These are phyloP conservation scores for Kodamaea sp. DNA, from an alignment of 1,139 yeast species.

Conservation along the genomic window DNA sequence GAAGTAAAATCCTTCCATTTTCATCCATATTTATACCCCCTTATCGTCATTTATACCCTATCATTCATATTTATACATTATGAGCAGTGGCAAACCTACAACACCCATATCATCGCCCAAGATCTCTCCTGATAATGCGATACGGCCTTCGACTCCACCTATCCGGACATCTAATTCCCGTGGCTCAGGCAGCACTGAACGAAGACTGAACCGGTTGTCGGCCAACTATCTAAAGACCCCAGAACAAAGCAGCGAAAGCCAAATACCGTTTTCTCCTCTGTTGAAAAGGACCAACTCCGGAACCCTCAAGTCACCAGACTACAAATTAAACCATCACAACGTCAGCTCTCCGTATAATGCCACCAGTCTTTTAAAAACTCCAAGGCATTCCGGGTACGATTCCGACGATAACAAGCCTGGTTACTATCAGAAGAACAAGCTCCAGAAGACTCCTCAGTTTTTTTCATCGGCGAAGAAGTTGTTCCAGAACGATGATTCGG, in stretches of 20 bases:
- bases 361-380: conserved; percentile 35
- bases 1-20: too few species aligned
- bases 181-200: conserved; percentile 7
- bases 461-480: conserved; percentile 44
- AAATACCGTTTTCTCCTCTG: conserved; percentile 43
- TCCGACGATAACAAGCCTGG: conserved; percentile 18
- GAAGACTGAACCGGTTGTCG: conserved; percentile 23
- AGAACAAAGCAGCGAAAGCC: conserved; percentile 20
- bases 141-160: conserved; percentile 33
- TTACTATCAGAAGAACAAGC: conserved; percentile 18
- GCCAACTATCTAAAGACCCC: conserved; percentile 34
- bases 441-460: conserved; percentile 43
- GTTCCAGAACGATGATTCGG: conserved; percentile 23
- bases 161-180: conserved; percentile 15
- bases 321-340: conserved; percentile 25
- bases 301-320: conserved; percentile 35
- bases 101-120: conserved; percentile 40
- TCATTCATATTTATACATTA: too few species aligned
- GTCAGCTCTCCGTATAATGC: conserved; percentile 32
- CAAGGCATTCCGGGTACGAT: conserved; percentile 33
- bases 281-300: conserved; percentile 38
- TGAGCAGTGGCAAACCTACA: conserved; percentile 29
- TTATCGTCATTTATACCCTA: too few species aligned
- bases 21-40: too few species aligned
- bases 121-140: conserved; percentile 14